These are phyloP conservation scores for Picochlorum sp. DNA, from an alignment of 139 green algal genomes.

Conservation along the genomic window DNA sequence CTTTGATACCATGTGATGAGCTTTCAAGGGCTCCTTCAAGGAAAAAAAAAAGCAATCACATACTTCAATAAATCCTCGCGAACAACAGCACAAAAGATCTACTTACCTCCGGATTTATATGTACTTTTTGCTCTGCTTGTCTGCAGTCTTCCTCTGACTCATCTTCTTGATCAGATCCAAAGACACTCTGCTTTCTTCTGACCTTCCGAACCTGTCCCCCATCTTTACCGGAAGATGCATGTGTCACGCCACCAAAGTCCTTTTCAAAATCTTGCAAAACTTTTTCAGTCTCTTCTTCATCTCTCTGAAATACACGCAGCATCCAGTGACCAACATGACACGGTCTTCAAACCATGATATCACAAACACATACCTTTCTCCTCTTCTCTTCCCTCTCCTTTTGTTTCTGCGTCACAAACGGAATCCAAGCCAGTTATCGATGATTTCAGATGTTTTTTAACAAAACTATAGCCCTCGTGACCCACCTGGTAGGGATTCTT, in stretches of 20 bases:
- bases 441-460: neutral
- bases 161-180: slow-evolving; percentile 26
- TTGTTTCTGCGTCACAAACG: slow-evolving; percentile 53
- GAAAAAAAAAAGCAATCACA: neutral
- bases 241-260: slow-evolving; percentile 46
- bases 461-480: neutral
- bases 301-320: slow-evolving; percentile 41
- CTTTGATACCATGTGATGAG: slow-evolving; percentile 2
- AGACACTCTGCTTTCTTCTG: slow-evolving; percentile 18
- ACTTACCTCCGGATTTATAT: neutral
- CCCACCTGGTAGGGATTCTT: slow-evolving; percentile 74
- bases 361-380: slow-evolving; percentile 44
- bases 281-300: slow-evolving; percentile 70
- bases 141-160: slow-evolving; percentile 11
- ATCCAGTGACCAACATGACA: neutral
- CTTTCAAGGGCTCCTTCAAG: neutral
- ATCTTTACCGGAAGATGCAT: no score
- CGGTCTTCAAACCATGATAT: no score
- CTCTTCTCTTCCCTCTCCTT: slow-evolving; percentile 81
- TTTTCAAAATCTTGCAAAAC: slow-evolving; percentile 91
- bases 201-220: no score
- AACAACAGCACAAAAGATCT: neutral
- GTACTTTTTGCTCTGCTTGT: neutral
- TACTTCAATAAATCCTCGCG: neutral
- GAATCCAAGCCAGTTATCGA: neutral